Evolutionary conservation across 1,284 basidiomycete species (phyloP).

Genomic region (Ceratobasidium sp.): DNA sequence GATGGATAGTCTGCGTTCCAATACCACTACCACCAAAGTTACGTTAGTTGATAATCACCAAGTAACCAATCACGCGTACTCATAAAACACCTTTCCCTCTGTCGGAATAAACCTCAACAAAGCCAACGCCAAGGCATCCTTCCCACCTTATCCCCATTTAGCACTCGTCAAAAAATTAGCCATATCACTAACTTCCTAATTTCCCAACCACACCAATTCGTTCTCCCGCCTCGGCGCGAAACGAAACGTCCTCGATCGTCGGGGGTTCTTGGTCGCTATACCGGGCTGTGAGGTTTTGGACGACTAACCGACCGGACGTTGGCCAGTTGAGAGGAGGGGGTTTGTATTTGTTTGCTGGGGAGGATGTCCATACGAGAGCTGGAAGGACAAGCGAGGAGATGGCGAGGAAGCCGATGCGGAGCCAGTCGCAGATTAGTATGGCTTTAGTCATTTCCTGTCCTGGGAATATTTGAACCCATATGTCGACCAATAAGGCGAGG

Average conservation of each 20-base stretch:
- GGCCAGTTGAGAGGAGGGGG: not conserved
- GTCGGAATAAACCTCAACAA: slow-evolving; percentile 13
- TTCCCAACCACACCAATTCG: slow-evolving; percentile 13
- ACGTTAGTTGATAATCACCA: not conserved
- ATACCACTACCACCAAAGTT: slow-evolving; percentile 1
- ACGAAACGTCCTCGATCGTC: not conserved
- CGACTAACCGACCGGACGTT: slow-evolving; percentile 1
- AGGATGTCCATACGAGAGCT: not conserved
- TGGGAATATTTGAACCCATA: slow-evolving; percentile 4
- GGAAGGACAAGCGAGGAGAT: slow-evolving; percentile 4
- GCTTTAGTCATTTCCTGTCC: not conserved
- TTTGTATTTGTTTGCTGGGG: not conserved
- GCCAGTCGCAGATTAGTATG: not conserved
- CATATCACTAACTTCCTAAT: slow-evolving; percentile 4
- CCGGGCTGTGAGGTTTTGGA: slow-evolving; percentile 13
- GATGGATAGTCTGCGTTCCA: slow-evolving; percentile 13
- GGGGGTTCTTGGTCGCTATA: slow-evolving; percentile 1
- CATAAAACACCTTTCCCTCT: slow-evolving; percentile 9
- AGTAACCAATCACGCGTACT: slow-evolving; percentile 11
- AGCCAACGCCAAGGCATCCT: slow-evolving; percentile 4
- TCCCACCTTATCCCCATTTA: slow-evolving; percentile 7
- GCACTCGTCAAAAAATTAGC: not conserved
- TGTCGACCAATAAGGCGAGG: slow-evolving; percentile 1
- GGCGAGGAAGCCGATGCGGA: slow-evolving; percentile 15
- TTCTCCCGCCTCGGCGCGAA: slow-evolving; percentile 3